Percentiles rank a stretch among this genome's conserved stretches.
phyloP scores from a whole-genome alignment of 1,284 basidiomycete species.

The Fomitiporia mediterranea region DNA sequence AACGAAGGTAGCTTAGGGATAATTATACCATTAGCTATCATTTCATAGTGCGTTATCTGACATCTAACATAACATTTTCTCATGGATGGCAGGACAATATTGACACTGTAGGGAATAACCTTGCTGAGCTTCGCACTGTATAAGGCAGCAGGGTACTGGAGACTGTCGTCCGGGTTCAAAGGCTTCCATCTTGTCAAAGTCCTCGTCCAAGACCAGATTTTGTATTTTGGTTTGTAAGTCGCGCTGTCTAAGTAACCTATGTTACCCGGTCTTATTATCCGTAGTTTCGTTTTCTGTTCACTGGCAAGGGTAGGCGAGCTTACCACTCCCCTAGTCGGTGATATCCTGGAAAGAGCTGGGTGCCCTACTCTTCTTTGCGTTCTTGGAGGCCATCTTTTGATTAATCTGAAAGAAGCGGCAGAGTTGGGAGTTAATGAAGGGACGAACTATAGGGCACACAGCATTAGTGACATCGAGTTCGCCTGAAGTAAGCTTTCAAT shows the following conservation, averaged over 20 bases:
- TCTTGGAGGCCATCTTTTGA: slow-evolving; percentile 6
- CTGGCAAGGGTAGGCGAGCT: neutral
- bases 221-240: neutral
- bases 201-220: slow-evolving; percentile 6
- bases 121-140: neutral
- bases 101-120: neutral
- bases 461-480: neutral
- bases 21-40: neutral
- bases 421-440: slow-evolving; percentile 1
- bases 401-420: slow-evolving; percentile 10
- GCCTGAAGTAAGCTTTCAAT: too few relatives aligned
- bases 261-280: neutral
- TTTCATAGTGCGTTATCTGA: neutral
- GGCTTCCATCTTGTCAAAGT: slow-evolving; percentile 2
- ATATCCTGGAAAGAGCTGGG: neutral
- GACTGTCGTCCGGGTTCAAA: neutral
- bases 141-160: slow-evolving; percentile 5
- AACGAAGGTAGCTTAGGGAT: neutral
- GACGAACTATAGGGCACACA: neutral
- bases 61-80: neutral
- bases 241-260: neutral
- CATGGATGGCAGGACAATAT: neutral
- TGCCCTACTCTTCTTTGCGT: slow-evolving; percentile 5
- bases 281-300: neutral
- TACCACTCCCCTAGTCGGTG: neutral